A percentile compares a stretch with the other conserved stretches of the same genome.
phyloP scores from a whole-genome alignment of 2,329 filamentous ascomycete species.

The Dothistroma pini region DNA sequence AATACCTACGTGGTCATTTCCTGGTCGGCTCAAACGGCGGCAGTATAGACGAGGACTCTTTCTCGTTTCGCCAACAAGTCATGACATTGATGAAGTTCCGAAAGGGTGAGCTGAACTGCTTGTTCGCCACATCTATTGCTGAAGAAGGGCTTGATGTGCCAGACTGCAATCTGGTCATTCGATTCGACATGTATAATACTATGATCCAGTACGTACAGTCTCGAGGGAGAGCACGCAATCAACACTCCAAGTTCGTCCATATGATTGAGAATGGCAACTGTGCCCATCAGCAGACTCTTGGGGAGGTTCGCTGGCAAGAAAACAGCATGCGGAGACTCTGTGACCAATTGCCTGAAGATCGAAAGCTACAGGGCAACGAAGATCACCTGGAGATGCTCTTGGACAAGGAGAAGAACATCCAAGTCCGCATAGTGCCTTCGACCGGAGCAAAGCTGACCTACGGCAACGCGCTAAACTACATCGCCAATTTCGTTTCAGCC shows the following conservation, averaged over 20 bases:
- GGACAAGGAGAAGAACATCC: conserved; percentile 46
- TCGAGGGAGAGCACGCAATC: conserved; percentile 75
- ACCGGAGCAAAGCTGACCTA: conserved; percentile 80
- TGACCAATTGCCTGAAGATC: conserved; percentile 66
- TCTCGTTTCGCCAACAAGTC: conserved; percentile 71
- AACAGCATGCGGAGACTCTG: conserved; percentile 71
- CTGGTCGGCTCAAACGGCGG: conserved; percentile 58
- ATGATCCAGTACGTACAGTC: conserved; percentile 96
- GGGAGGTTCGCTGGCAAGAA: conserved; percentile 58
- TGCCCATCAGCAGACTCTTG: conserved; percentile 55
- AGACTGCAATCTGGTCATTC: conserved; percentile 62
- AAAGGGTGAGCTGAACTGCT: conserved; percentile 56
- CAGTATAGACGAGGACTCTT: conserved; percentile 50
- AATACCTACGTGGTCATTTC: conserved; percentile 57
- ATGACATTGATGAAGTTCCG: conserved; percentile 64
- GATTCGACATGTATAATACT: conserved; percentile 84
- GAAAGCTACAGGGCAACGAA: conserved; percentile 61
- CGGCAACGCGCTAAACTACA: conserved; percentile 64
- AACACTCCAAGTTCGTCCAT: conserved; percentile 73
- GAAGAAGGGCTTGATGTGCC: conserved; percentile 66
- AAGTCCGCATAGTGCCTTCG: conserved; percentile 56
- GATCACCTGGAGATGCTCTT: conserved; percentile 56
- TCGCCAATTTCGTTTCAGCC: conserved; percentile 70
- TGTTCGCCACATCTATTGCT: conserved; percentile 62
- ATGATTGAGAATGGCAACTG: conserved; percentile 73